Conservation (phyloP, 257 asterid species). For the Nicotiana knightiana region DNA sequence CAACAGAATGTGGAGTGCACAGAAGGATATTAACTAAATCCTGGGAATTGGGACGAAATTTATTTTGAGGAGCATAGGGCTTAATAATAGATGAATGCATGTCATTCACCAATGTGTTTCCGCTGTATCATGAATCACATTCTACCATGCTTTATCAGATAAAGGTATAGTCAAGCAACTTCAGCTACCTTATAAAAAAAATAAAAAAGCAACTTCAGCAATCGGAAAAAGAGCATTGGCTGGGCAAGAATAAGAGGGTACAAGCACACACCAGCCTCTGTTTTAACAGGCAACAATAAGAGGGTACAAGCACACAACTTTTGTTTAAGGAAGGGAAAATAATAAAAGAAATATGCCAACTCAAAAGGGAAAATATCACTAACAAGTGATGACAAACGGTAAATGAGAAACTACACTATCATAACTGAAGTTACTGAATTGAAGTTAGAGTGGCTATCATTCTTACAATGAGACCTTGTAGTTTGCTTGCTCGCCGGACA, state of each 20-base stretch:
- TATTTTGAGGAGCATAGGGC: neutral
- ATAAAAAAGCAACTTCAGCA: neutral
- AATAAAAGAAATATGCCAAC: neutral
- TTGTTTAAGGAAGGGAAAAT: neutral
- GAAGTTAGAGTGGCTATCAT: conserved; percentile 14
- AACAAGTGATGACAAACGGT: conserved; percentile 6
- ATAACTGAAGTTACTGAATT: conserved; percentile 3
- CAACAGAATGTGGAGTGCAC: neutral
- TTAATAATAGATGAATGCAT: neutral
- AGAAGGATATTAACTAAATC: neutral
- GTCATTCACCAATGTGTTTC: conserved; percentile 3
- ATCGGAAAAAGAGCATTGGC: neutral
- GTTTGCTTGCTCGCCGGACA: conserved; percentile 69
- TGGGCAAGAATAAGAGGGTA: neutral
- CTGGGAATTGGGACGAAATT: neutral
- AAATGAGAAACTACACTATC: conserved; percentile 4
- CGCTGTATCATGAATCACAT: neutral
- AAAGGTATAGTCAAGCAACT: neutral
- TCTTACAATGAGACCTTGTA: conserved; percentile 75
- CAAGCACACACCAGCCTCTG: neutral
- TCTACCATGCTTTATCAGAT: neutral
- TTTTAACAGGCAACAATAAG: too few species aligned
- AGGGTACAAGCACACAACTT: neutral
- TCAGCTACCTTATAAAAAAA: neutral
- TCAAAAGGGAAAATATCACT: neutral